phyloP scores from a whole-genome alignment of 2,329 filamentous ascomycete genomes.

The Corynespora cassiicola region DNA sequence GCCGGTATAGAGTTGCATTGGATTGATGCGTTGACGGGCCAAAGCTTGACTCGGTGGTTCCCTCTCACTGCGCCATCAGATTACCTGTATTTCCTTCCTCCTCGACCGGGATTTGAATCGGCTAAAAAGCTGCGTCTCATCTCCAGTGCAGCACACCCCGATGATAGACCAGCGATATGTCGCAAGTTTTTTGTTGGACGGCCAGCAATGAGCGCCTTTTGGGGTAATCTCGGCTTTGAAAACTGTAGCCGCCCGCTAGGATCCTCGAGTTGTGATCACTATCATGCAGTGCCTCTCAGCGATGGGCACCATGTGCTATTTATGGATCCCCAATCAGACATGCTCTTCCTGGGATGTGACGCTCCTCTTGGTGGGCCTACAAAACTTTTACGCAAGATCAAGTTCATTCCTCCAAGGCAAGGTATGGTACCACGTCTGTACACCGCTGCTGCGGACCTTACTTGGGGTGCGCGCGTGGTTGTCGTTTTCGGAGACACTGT shows the following conservation, averaged over 20 bases:
- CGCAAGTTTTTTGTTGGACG: conserved; percentile 26
- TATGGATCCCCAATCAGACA: conserved; percentile 63
- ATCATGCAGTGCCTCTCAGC: conserved; percentile 68
- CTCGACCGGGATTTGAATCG: conserved; percentile 58
- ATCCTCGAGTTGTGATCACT: conserved; percentile 59
- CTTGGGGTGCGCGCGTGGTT: conserved; percentile 64
- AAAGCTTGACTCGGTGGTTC: conserved; percentile 63
- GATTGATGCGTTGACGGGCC: conserved; percentile 56
- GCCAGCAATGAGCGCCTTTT: conserved; percentile 23
- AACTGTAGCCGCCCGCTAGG: conserved; percentile 10
- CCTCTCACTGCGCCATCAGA: conserved; percentile 62
- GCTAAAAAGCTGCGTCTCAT: conserved; percentile 67
- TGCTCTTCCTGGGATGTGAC: conserved; percentile 68
- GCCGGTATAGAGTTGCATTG: conserved; percentile 70
- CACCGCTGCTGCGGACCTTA: conserved; percentile 62
- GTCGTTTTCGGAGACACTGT: conserved; percentile 62
- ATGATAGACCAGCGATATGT: conserved; percentile 32
- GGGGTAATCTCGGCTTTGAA: conserved; percentile 31
- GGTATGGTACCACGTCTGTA: conserved; percentile 59
- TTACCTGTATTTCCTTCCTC: conserved; percentile 66
- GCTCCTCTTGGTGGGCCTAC: conserved; percentile 63
- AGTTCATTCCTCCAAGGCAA: conserved; percentile 54
- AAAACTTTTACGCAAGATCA: conserved; percentile 65
- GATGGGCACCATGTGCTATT: conserved; percentile 72
- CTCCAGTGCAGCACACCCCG: conserved; percentile 62